Evolutionary conservation across 768 basidiomycete genomes (phyloP), one percentile per base, ranked within the genome.

Genomic region (Tephrocybe sp.): DNA sequence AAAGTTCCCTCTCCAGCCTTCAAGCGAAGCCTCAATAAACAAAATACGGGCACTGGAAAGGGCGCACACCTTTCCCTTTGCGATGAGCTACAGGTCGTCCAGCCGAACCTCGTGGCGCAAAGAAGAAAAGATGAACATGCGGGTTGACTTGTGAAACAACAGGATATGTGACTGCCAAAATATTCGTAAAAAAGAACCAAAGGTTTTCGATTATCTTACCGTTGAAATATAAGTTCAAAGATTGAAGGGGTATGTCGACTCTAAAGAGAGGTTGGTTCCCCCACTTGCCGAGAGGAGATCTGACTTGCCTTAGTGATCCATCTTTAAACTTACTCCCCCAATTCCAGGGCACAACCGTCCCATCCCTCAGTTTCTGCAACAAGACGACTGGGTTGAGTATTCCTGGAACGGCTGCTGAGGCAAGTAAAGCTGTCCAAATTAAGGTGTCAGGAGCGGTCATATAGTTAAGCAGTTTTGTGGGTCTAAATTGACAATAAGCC

Each of bases 321-420:
- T 98, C 94, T 63, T 91, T 95, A 69, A 95, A 98, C 53, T 87
- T 80, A 54, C 89, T 92, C 21, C 94, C 95, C 85, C 92, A 94
- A 63, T 89, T 96, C 89, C 93, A 95, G 0, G 94, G 94, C 6
- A 91, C 79, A 46, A 94, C 70, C 32, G 75, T 79, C 1, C 92
- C 94, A 53, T 86, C 86, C 52, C 76, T 80, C 19, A 86, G 78
- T 67, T 96, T 98, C 63, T 92, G 89, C 89, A 99, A 90, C 46
- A 99, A 69, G 0, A 94, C 93, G 13, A 98, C 96, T 4, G 96
- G 93, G 58, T 97, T 95, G 34, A 98, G 66, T 57, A 98, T 96
- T 0, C 96, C 93, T 0, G 95, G 96, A 2, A 97, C 95, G 19
- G 96, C 95, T 2, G 95, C 94, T 4, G 92, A 93, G 5, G 93